These are phyloP conservation scores for Aspergillus jensenii DNA, from an alignment of 2,329 filamentous ascomycete species.

Conservation along the genomic window DNA sequence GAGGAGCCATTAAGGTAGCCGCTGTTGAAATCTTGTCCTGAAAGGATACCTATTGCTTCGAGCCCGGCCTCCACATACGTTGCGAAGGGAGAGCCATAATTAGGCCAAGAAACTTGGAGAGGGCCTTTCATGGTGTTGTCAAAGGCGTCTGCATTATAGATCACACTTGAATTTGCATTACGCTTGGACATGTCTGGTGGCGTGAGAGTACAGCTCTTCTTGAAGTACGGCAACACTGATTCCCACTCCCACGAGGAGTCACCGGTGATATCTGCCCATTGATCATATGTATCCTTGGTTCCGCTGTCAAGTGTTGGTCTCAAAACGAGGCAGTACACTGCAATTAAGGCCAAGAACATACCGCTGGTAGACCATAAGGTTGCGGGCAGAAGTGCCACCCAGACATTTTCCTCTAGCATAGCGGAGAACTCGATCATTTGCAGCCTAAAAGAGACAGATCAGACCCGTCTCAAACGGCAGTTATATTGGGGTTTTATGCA, in stretches of 20 bases:
- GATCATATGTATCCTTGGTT: slow-evolving; percentile 27
- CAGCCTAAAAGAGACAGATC: neutral
- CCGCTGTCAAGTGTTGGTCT: slow-evolving; percentile 12
- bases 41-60: slow-evolving; percentile 23
- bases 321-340: neutral
- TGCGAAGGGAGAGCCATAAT: slow-evolving; percentile 24
- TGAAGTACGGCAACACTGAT: slow-evolving; percentile 9
- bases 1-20: slow-evolving; percentile 5
- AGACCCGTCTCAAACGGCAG: neutral
- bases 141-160: slow-evolving; percentile 6
- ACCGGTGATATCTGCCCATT: slow-evolving; percentile 36
- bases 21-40: slow-evolving; percentile 22
- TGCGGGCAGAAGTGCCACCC: slow-evolving; percentile 19
- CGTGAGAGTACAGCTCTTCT: slow-evolving; percentile 8
- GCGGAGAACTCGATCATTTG: slow-evolving; percentile 13
- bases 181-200: slow-evolving; percentile 1
- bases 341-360: slow-evolving; percentile 19
- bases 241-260: slow-evolving; percentile 19
- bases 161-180: neutral
- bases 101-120: slow-evolving; percentile 30
- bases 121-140: slow-evolving; percentile 22
- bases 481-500: neutral
- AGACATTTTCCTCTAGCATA: slow-evolving; percentile 24
- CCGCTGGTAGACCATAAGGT: slow-evolving; percentile 28
- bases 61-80: slow-evolving; percentile 26